Evolutionary conservation across 108 stramenopile genomes (phyloP), one percentile per base, ranked within the genome.

Genomic region (Skeletonema tropicum): DNA sequence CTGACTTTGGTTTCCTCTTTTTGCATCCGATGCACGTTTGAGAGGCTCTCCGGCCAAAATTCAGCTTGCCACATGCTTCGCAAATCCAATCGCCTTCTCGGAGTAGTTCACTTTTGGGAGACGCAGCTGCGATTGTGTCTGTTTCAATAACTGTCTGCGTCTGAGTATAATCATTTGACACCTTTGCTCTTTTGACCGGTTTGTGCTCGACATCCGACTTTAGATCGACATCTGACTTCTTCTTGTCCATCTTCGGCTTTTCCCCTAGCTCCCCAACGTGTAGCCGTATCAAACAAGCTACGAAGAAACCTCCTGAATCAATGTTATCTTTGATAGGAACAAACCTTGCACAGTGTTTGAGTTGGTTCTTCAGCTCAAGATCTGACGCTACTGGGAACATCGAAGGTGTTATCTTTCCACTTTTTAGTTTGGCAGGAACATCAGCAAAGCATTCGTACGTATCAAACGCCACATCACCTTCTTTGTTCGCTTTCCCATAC

Each of bases 51-150:
- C 66, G 66, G n/a, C 66, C 66, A 49, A 67, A 67, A 49, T 67
- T 67, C 3, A 67, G 45, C 48, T 67, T 46, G 12, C 32, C n/a
- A 29, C 66, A 67, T 48, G 26, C 46, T 45, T 42, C 29, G 49
- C 66, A 67, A 17, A 67, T 49, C 66, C 66, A 67, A 48, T 67
- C 66, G 12, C 66, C 66, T 55, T 67, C 66, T 6, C 66, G 45
- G 17, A 67, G 26, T 25, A 55, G 21, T 55, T 55, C 52, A 23
- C 10, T 55, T 21, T 5, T 55, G 5, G 23, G 5, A 55, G 52
- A 55, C 52, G 7, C 52, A 55, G 23, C 52, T 55, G 5, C 23
- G 52, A 6, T 25, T 55, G 23, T 23, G 23, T 25, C 52, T 23
- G 1, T 23, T 25, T 55, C 52, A 4, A 23, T 55, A 55, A 25